phyloP scores from a whole-genome alignment of 139 green algal species.

The Pseudopediastrum boryanum region DNA sequence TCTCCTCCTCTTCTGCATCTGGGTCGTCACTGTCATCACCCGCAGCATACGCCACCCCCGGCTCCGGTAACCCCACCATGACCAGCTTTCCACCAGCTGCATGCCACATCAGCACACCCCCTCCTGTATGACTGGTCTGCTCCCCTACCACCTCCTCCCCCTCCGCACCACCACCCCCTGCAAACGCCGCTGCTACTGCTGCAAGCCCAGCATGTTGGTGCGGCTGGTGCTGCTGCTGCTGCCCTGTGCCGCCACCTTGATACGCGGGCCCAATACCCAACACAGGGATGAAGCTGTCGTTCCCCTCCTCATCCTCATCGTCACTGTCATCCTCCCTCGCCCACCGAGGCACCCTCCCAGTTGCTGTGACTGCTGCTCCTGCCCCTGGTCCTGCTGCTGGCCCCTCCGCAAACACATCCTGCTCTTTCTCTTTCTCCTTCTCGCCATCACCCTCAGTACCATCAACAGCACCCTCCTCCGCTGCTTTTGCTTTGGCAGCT shows the following conservation, averaged over 20 bases:
- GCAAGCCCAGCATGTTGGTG: not conserved
- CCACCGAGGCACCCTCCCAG: conserved; percentile 16
- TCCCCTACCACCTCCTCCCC: conserved; percentile 1
- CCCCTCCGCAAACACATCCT: not conserved
- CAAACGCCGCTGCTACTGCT: conserved; percentile 3
- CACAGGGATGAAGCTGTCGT: conserved; percentile 32
- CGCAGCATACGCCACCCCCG: conserved; percentile 28
- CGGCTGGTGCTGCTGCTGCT: not conserved
- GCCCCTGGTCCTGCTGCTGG: conserved; percentile 8
- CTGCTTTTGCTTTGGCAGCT: conserved; percentile 28
- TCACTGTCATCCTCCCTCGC: conserved; percentile 9
- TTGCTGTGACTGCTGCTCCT: not conserved
- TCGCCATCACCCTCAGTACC: too few species aligned
- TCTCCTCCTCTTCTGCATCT: not conserved
- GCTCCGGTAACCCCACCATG: conserved; percentile 24
- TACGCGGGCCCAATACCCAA: conserved; percentile 28
- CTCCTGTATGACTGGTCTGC: conserved; percentile 24
- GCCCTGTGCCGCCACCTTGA: not conserved
- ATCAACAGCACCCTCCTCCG: not conserved
- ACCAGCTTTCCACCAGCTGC: conserved; percentile 24
- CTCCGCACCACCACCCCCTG: not conserved
- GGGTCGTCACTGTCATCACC: conserved; percentile 41
- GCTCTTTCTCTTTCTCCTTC: not conserved
- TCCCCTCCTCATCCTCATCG: not conserved
- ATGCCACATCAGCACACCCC: conserved; percentile 37